Conservation (phyloP, 306 rosid genomes). For the Lathyrus sativus region DNA sequence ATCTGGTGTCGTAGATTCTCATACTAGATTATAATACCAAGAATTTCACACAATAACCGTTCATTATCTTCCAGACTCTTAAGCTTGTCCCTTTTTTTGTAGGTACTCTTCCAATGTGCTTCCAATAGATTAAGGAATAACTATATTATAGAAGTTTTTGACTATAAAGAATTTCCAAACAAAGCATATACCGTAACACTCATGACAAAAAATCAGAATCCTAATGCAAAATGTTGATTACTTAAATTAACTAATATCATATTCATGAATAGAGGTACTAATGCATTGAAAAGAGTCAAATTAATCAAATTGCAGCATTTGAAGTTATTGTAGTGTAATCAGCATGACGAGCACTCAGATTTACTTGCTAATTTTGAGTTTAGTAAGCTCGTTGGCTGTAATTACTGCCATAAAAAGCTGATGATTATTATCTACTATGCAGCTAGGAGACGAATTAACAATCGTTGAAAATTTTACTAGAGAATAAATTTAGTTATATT, state of each 20-base stretch:
- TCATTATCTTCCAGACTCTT: conserved; percentile 62
- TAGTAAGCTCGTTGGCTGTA: too few species aligned
- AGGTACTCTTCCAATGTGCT: conserved; percentile 66
- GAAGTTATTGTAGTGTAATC: too few species aligned
- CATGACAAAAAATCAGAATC: too few species aligned
- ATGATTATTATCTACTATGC: too few species aligned
- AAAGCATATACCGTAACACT: background rate
- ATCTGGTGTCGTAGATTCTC: conserved; percentile 37
- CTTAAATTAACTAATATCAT: conserved; percentile 8
- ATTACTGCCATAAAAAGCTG: too few species aligned
- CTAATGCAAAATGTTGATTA: background rate
- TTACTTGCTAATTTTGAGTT: too few species aligned
- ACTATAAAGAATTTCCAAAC: conserved; percentile 6
- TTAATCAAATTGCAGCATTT: too few species aligned
- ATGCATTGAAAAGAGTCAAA: too few species aligned
- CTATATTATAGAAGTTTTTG: conserved; percentile 18
- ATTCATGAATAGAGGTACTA: conserved; percentile 7
- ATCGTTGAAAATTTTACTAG: background rate
- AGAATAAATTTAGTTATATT: background rate
- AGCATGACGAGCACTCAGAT: too few species aligned
- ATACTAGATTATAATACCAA: conserved; percentile 54
- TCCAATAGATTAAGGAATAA: conserved; percentile 2
- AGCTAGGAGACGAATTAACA: conserved; percentile 1
- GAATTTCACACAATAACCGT: conserved; percentile 64
- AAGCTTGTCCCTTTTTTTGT: conserved; percentile 64